Evolutionary conservation across 2,329 filamentous ascomycete genomes (phyloP).

Genomic region (Cladosporium cucumerinum): DNA sequence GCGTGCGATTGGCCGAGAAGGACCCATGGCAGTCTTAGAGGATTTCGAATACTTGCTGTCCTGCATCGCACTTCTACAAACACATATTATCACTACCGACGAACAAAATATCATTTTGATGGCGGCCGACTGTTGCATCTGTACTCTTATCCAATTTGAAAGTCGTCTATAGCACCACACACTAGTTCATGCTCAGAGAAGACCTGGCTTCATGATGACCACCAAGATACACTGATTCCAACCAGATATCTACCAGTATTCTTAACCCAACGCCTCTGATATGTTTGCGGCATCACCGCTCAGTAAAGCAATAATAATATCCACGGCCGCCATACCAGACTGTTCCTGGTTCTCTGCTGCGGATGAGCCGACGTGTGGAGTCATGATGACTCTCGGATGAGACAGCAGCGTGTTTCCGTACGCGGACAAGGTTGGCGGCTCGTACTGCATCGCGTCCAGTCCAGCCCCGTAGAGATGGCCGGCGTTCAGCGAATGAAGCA

Average conservation of each 20-base stretch:
- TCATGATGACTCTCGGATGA: constrained; percentile 36
- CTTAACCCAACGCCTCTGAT: not conserved
- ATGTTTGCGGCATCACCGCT: not conserved
- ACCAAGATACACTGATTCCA: not conserved
- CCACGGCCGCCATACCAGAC: constrained; percentile 38
- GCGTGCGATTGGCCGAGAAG: not conserved
- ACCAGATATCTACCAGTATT: not conserved
- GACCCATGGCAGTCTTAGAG: not conserved
- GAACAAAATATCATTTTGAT: not conserved
- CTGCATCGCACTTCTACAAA: not conserved
- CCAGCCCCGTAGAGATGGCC: constrained; percentile 33
- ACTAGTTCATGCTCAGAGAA: not conserved
- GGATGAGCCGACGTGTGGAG: constrained; percentile 48
- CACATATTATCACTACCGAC: not conserved
- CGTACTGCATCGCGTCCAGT: constrained; percentile 31
- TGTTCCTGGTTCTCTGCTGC: constrained; percentile 40
- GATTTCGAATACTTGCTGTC: not conserved
- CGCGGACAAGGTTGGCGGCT: constrained; percentile 31
- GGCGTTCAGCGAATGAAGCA: constrained; percentile 27
- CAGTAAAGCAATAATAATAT: constrained; percentile 17
- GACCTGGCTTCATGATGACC: not conserved
- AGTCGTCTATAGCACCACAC: not conserved
- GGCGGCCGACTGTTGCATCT: not conserved
- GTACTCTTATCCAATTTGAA: not conserved
- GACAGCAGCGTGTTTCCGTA: constrained; percentile 28